phyloP scores from a whole-genome alignment of 345 rosid species.

The Dipteronia sinensis region DNA sequence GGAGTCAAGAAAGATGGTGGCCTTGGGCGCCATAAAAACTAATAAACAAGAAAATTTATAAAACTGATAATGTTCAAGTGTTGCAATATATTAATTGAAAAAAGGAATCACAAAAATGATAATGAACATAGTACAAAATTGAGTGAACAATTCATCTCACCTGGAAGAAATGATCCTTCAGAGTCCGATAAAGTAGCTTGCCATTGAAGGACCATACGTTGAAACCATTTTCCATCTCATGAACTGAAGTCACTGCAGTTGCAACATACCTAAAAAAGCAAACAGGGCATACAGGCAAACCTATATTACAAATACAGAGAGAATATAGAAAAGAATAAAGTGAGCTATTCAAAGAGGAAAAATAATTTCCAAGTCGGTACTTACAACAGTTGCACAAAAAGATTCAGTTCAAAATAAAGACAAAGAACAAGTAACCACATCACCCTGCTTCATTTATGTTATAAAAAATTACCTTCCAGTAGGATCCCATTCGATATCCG shows the following conservation, averaged over 20 bases:
- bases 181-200: constrained; percentile 67
- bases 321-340: not conserved
- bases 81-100: no score
- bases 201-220: constrained; percentile 95
- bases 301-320: not conserved
- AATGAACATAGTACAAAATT: not conserved
- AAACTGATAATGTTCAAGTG: not conserved
- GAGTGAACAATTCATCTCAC: constrained; percentile 30
- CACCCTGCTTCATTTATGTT: not conserved
- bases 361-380: not conserved
- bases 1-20: constrained; percentile 75
- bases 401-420: not conserved
- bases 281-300: constrained; percentile 15
- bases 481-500: constrained; percentile 98
- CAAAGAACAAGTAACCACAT: not conserved
- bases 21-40: constrained; percentile 93
- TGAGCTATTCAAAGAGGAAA: not conserved
- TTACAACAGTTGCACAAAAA: not conserved
- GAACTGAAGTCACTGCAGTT: constrained; percentile 87
- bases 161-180: constrained; percentile 98
- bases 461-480: constrained; percentile 73
- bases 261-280: constrained; percentile 65
- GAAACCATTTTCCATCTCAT: constrained; percentile 98
- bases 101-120: not conserved
- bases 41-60: not conserved